Conservation (phyloP, 768 basidiomycete species). For the Amanita phalloides region DNA sequence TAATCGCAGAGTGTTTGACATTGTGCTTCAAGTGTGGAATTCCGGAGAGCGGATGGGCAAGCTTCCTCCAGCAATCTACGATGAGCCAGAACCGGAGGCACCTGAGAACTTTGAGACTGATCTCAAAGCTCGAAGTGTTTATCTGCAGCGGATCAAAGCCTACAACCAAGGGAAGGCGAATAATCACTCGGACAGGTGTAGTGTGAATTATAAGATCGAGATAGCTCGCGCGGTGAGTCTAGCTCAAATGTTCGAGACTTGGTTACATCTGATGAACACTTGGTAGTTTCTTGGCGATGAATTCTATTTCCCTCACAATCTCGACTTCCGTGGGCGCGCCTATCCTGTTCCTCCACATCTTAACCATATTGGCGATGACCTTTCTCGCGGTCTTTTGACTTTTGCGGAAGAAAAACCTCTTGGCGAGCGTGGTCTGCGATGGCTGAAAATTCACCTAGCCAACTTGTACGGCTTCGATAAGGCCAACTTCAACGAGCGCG, state of each 20-base stretch:
- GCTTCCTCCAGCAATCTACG: slow-evolving; percentile 66
- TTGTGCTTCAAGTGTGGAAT: slow-evolving; percentile 80
- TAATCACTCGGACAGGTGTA: slow-evolving; percentile 88
- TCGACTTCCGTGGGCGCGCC: slow-evolving; percentile 95
- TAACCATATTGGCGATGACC: slow-evolving; percentile 92
- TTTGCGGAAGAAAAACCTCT: slow-evolving; percentile 77
- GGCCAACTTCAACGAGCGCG: slow-evolving; percentile 90
- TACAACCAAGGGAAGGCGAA: slow-evolving; percentile 54
- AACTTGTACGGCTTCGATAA: slow-evolving; percentile 94
- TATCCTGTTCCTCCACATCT: slow-evolving; percentile 96
- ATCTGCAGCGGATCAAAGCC: slow-evolving; percentile 42
- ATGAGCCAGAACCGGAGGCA: slow-evolving; percentile 52
- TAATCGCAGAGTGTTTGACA: slow-evolving; percentile 68
- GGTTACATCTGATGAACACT: slow-evolving; percentile 1
- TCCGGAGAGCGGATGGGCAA: slow-evolving; percentile 72
- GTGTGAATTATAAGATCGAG: slow-evolving; percentile 93
- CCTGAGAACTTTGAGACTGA: slow-evolving; percentile 35
- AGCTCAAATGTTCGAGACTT: slow-evolving; percentile 8
- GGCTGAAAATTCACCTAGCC: slow-evolving; percentile 93
- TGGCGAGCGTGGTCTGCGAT: slow-evolving; percentile 75
- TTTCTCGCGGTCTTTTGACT: slow-evolving; percentile 75
- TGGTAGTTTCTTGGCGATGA: slow-evolving; percentile 73
- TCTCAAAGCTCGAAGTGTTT: slow-evolving; percentile 41
- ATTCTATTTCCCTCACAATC: slow-evolving; percentile 90
- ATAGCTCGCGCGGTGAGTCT: slow-evolving; percentile 76